These are phyloP conservation scores for Zygoascus bituminiphila DNA, from an alignment of 805 yeast genomes.

Conservation along the genomic window DNA sequence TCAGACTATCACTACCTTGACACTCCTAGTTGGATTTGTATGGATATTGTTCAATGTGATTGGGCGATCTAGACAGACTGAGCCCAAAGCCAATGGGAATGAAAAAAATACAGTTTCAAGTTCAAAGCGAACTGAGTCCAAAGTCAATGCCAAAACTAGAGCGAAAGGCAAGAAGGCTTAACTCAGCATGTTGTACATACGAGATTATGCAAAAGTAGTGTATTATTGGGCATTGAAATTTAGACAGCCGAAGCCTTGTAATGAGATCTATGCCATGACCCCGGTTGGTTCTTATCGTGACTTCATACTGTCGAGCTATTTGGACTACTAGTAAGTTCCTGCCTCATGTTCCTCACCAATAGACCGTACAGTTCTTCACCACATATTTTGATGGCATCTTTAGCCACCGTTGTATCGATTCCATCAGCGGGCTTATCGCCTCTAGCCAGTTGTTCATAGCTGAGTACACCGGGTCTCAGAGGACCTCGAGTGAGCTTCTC, in stretches of 20 bases:
- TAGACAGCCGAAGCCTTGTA: no score
- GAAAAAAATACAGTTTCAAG: no score
- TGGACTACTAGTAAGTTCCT: no score
- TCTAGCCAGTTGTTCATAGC: background rate
- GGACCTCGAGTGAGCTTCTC: background rate
- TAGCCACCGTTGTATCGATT: background rate
- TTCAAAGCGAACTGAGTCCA: background rate
- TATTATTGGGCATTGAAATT: no score
- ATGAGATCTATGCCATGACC: no score
- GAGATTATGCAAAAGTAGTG: no score
- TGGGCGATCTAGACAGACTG: background rate
- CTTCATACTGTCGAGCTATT: no score
- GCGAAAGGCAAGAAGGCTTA: background rate
- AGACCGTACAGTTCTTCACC: conserved; percentile 10
- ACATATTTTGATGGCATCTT: conserved; percentile 6
- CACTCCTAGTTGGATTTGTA: conserved; percentile 30
- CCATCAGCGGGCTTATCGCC: background rate
- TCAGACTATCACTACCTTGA: conserved; percentile 31
- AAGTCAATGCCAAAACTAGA: background rate
- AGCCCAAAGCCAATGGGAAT: no score
- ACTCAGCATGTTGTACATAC: no score
- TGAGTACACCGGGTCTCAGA: background rate
- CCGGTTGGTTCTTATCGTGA: no score
- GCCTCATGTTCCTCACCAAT: background rate
- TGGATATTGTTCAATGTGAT: conserved; percentile 24